phyloP scores from a whole-genome alignment of 1,284 basidiomycete genomes.

The Ustilago vetiveriae region DNA sequence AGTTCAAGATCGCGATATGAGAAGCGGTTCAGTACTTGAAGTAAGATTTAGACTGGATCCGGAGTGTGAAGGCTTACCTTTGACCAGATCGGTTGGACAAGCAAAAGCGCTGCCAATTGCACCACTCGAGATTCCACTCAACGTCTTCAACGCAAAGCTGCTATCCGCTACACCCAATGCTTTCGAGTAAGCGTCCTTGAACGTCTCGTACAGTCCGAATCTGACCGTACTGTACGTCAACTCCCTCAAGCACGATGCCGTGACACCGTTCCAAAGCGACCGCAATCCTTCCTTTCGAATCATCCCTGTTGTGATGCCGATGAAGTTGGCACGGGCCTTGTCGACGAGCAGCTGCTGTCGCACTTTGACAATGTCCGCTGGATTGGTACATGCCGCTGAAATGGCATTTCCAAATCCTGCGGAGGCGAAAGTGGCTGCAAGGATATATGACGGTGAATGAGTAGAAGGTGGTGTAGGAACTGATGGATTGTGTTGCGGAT shows the following conservation, averaged over 20 bases:
- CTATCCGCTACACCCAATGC: conserved; percentile 23
- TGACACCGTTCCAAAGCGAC: conserved; percentile 53
- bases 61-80: conserved; percentile 12
- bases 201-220: conserved; percentile 55
- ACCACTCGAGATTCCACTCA: conserved; percentile 53
- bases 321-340: conserved; percentile 39
- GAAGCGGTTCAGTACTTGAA: too few species aligned
- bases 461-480: conserved; percentile 4
- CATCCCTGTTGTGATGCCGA: conserved; percentile 38
- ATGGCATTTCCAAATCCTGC: conserved; percentile 53
- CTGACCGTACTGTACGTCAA: conserved; percentile 55
- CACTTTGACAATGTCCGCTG: conserved; percentile 57
- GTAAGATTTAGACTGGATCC: too few species aligned
- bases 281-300: conserved; percentile 32
- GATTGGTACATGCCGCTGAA: conserved; percentile 53
- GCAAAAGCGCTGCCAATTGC: conserved; percentile 52
- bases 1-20: too few species aligned
- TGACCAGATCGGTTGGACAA: conserved; percentile 55
- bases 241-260: conserved; percentile 51
- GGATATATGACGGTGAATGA: conserved; percentile 19
- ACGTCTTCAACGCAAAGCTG: conserved; percentile 51
- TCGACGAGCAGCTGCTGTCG: conserved; percentile 52
- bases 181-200: conserved; percentile 43
- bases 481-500: conserved; percentile 30
- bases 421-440: conserved; percentile 47